Conservation (phyloP, 768 basidiomycete genomes). For the Cystobasidiopsis lactophilus region DNA sequence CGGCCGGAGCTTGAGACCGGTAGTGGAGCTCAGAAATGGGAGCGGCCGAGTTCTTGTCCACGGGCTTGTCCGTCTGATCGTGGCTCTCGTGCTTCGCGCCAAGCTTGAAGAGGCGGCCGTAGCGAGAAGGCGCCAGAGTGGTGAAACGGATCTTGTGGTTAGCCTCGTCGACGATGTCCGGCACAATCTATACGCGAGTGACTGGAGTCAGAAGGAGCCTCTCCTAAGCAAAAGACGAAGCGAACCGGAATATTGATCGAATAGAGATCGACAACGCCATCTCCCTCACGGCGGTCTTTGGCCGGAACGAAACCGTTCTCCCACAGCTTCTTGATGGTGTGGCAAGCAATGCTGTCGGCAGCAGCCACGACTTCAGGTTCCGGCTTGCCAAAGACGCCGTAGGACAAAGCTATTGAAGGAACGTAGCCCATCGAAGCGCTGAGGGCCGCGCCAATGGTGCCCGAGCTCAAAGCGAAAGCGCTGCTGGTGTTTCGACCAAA, state of each 20-base stretch:
- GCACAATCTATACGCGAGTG: too few relatives aligned
- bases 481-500: slow-evolving; percentile 64
- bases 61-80: background rate
- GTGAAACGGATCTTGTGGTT: slow-evolving; percentile 3
- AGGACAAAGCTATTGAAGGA: slow-evolving; percentile 69
- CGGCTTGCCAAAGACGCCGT: slow-evolving; percentile 53
- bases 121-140: slow-evolving; percentile 2
- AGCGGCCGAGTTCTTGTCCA: background rate
- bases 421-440: slow-evolving; percentile 47
- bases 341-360: slow-evolving; percentile 45
- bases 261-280: slow-evolving; percentile 54
- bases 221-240: too few relatives aligned
- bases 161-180: slow-evolving; percentile 1
- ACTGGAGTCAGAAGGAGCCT: too few relatives aligned
- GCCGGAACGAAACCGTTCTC: slow-evolving; percentile 30
- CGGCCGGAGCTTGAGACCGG: background rate
- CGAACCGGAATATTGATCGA: slow-evolving; percentile 25
- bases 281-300: slow-evolving; percentile 20
- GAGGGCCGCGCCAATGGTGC: slow-evolving; percentile 77
- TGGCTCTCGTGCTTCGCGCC: background rate
- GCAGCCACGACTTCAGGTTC: slow-evolving; percentile 39
- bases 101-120: slow-evolving; percentile 7
- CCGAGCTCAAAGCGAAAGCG: slow-evolving; percentile 27
- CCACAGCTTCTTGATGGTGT: slow-evolving; percentile 56
- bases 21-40: background rate